These are phyloP conservation scores for Ceratocystis alfenasii DNA, from an alignment of 2,329 filamentous ascomycete species.

Conservation along the genomic window DNA sequence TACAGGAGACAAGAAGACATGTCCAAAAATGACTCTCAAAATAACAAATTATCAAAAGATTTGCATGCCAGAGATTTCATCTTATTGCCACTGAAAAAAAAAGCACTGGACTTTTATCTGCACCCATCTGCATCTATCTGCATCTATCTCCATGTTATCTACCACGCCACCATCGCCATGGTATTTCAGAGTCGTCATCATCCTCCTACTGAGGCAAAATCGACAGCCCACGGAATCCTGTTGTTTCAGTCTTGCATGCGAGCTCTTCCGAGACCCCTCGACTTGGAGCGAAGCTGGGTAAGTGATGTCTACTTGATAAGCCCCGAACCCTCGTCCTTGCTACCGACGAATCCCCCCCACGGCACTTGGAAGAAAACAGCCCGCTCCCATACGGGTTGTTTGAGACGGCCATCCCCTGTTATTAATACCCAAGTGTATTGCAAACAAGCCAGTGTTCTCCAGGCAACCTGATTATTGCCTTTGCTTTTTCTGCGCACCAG, in stretches of 20 bases:
- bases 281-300: not conserved
- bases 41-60: not conserved
- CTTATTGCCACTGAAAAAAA: not conserved
- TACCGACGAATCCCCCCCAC: not conserved
- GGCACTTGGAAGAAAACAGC: not conserved
- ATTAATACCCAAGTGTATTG: not conserved
- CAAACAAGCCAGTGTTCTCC: not conserved
- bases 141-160: not conserved
- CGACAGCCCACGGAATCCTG: not conserved
- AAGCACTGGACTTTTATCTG: not conserved
- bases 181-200: not conserved
- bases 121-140: not conserved
- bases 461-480: not conserved
- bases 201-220: not conserved
- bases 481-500: not conserved
- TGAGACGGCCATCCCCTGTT: not conserved
- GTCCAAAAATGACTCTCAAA: not conserved
- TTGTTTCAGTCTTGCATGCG: not conserved
- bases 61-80: not conserved
- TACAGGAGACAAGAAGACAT: not conserved
- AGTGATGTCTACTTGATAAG: not conserved
- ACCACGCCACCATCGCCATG: not conserved
- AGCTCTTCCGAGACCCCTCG: not conserved
- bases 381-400: not conserved
- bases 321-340: constrained; percentile 3